Evolutionary conservation across 345 rosid genomes (phyloP).

Genomic region (Eucalyptus camaldulensis): DNA sequence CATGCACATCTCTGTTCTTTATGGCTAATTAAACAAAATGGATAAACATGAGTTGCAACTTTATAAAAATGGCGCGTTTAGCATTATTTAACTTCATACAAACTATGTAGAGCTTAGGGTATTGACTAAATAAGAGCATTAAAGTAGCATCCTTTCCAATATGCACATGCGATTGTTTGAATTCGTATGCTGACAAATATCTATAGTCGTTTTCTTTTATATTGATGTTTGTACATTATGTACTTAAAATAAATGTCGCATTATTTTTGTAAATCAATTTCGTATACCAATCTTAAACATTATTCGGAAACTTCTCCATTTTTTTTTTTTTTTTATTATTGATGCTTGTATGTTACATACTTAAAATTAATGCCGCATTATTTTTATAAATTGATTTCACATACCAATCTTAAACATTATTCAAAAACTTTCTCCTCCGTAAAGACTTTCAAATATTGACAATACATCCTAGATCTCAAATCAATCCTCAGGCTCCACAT

Average conservation of each 20-base stretch:
- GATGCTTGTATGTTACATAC: neutral
- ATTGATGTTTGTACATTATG: neutral
- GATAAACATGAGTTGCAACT: neutral
- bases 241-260: neutral
- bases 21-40: neutral
- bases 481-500: no score
- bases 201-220: neutral
- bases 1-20: neutral
- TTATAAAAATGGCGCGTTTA: no score
- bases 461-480: no score
- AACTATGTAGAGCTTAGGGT: neutral
- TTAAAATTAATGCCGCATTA: neutral
- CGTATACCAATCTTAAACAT: neutral
- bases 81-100: neutral
- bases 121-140: neutral
- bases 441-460: no score
- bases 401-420: neutral
- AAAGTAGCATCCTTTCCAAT: neutral
- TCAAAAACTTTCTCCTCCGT: no score
- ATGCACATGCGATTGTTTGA: neutral
- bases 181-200: fast-evolving
- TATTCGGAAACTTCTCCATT: neutral
- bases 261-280: neutral
- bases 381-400: no score
- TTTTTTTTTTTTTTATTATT: fast-evolving